A percentile compares a stretch with the other conserved stretches of the same genome.
Evolutionary conservation across 2,329 filamentous ascomycete species (phyloP).

Genomic region (Didymellaceae sp.): DNA sequence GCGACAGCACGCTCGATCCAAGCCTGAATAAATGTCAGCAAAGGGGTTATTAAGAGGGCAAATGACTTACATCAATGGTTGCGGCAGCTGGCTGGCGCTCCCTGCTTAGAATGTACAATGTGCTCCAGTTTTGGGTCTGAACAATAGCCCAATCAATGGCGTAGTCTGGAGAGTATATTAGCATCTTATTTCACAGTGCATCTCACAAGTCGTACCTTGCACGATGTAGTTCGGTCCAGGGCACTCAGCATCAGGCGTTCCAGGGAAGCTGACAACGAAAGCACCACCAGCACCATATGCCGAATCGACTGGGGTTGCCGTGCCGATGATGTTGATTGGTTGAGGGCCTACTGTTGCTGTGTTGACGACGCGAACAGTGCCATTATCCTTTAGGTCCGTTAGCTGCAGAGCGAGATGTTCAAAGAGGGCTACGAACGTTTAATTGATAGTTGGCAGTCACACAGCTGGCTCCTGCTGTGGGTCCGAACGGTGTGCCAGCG

Average conservation of each 20-base stretch:
- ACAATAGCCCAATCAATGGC: constrained; percentile 37
- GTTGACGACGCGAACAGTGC: constrained; percentile 35
- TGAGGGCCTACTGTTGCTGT: constrained; percentile 26
- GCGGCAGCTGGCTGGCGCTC: constrained; percentile 27
- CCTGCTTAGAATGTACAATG: constrained; percentile 37
- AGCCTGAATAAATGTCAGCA: constrained; percentile 12
- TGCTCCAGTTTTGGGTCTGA: constrained; percentile 38
- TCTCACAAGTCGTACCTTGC: constrained; percentile 23
- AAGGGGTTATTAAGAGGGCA: background rate
- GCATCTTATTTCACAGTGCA: background rate
- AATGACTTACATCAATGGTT: constrained; percentile 28
- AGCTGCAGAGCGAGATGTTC: background rate
- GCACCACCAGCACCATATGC: constrained; percentile 31
- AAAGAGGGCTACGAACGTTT: constrained; percentile 17
- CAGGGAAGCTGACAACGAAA: constrained; percentile 36
- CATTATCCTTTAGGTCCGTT: constrained; percentile 21
- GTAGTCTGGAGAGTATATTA: constrained; percentile 27
- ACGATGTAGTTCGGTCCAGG: constrained; percentile 42
- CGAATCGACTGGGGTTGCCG: constrained; percentile 28
- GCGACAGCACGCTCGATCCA: constrained; percentile 26
- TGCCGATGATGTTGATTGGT: constrained; percentile 27
- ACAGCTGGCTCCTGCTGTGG: constrained; percentile 34
- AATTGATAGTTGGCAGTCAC: constrained; percentile 34
- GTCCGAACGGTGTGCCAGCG: constrained; percentile 39
- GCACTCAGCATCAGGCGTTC: constrained; percentile 22